Conservation (phyloP, 768 basidiomycete species). For the Agaricus blazei region DNA sequence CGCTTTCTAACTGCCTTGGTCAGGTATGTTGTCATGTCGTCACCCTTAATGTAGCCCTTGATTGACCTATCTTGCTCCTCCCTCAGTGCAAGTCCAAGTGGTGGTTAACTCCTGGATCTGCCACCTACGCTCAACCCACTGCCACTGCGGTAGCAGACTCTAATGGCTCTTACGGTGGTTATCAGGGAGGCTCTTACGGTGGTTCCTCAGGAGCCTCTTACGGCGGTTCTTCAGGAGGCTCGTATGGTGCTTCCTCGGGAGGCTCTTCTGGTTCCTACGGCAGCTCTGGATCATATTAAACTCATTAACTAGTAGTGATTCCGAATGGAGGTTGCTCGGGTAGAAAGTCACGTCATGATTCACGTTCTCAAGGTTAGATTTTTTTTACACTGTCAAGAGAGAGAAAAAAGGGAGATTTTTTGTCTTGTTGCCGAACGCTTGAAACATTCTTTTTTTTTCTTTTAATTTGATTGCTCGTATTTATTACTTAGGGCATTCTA, state of each 20-base stretch:
- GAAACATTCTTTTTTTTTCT: constrained; percentile 27
- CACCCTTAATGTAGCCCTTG: neutral
- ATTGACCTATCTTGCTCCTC: constrained; percentile 12
- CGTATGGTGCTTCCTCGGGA: neutral
- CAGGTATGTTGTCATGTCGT: constrained; percentile 25
- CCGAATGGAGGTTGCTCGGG: constrained; percentile 11
- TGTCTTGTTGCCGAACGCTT: constrained; percentile 24
- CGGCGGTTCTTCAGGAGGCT: neutral
- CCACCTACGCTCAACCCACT: constrained; percentile 30
- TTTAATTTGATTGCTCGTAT: constrained; percentile 29
- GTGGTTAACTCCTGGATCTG: constrained; percentile 47
- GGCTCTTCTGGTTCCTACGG: neutral
- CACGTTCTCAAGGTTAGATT: constrained; percentile 29
- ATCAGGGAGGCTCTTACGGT: constrained; percentile 6
- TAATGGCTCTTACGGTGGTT: neutral
- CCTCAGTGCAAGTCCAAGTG: constrained; percentile 54
- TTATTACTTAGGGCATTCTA: constrained; percentile 37
- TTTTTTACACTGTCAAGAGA: neutral
- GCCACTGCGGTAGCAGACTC: neutral
- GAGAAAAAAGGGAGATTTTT: constrained; percentile 14
- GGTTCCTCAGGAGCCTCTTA: constrained; percentile 12
- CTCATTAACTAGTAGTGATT: neutral
- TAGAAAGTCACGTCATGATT: constrained; percentile 24
- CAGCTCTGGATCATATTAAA: too few relatives aligned
- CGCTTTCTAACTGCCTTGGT: constrained; percentile 49